Conservation (phyloP, 2,329 filamentous ascomycete species). For the Penicillium sp. region DNA sequence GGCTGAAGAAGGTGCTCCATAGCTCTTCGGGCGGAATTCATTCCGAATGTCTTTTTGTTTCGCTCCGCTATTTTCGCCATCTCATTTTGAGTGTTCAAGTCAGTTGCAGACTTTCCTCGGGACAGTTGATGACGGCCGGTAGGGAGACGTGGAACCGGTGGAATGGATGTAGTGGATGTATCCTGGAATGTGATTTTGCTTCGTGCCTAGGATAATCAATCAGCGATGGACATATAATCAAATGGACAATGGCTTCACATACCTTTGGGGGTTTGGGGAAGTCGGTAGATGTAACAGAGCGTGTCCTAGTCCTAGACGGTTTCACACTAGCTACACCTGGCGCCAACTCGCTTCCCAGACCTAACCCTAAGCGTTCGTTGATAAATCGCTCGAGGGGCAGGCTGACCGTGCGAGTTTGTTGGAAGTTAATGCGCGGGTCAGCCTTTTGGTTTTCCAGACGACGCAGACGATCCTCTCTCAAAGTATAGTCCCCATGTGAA, state of each 20-base stretch:
- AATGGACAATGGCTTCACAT: background rate
- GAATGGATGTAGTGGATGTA: slow-evolving; percentile 5
- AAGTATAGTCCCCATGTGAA: slow-evolving; percentile 25
- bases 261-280: slow-evolving; percentile 10
- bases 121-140: slow-evolving; percentile 12
- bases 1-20: slow-evolving; percentile 22
- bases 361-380: slow-evolving; percentile 36
- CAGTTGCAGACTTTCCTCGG: slow-evolving; percentile 20
- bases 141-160: slow-evolving; percentile 6
- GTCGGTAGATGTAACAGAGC: slow-evolving; percentile 27
- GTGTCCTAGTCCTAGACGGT: slow-evolving; percentile 14
- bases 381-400: slow-evolving; percentile 42
- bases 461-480: slow-evolving; percentile 34
- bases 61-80: slow-evolving; percentile 20
- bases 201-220: background rate
- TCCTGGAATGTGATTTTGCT: background rate
- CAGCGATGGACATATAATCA: background rate
- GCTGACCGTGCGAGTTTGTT: slow-evolving; percentile 35
- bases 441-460: slow-evolving; percentile 27
- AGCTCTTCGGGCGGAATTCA: slow-evolving; percentile 17
- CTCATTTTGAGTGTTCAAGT: slow-evolving; percentile 16
- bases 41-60: slow-evolving; percentile 16
- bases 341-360: slow-evolving; percentile 21
- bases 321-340: slow-evolving; percentile 11
- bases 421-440: slow-evolving; percentile 22